Percentiles rank a stretch among this genome's conserved stretches.
These are phyloP conservation scores for Pythium biforme DNA, from an alignment of 352 stramenopile species.

Conservation along the genomic window DNA sequence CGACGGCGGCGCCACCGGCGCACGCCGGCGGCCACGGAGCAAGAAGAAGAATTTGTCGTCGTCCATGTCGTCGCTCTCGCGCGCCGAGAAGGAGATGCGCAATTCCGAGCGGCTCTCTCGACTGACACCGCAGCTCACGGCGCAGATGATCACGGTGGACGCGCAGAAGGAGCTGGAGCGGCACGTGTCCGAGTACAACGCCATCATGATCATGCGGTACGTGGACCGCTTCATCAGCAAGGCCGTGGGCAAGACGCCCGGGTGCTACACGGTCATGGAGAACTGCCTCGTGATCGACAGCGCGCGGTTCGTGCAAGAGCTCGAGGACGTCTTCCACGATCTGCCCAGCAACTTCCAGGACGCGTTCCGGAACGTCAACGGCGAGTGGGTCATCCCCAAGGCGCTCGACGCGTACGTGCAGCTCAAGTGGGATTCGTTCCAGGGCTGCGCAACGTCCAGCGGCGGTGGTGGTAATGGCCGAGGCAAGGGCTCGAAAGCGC, in stretches of 20 bases:
- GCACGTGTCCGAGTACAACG: slow-evolving; percentile 69
- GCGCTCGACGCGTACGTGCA: slow-evolving; percentile 71
- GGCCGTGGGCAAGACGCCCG: slow-evolving; percentile 59
- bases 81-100: slow-evolving; percentile 44
- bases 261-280: slow-evolving; percentile 62
- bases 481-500: neutral
- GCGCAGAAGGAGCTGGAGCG: slow-evolving; percentile 69
- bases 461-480: slow-evolving; percentile 9
- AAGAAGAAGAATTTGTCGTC: slow-evolving; percentile 27
- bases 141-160: slow-evolving; percentile 63
- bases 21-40: slow-evolving; percentile 17
- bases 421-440: slow-evolving; percentile 81
- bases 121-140: slow-evolving; percentile 58
- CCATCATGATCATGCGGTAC: slow-evolving; percentile 81
- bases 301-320: slow-evolving; percentile 62
- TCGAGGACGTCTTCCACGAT: slow-evolving; percentile 64
- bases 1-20: neutral
- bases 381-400: slow-evolving; percentile 61
- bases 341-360: slow-evolving; percentile 51
- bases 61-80: slow-evolving; percentile 23
- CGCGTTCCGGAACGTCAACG: slow-evolving; percentile 43
- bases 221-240: slow-evolving; percentile 80
- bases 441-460: slow-evolving; percentile 27
- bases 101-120: slow-evolving; percentile 55
- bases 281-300: slow-evolving; percentile 64